Conservation (phyloP, 164 flowering plant genomes). For the Nelumbo lutea region DNA sequence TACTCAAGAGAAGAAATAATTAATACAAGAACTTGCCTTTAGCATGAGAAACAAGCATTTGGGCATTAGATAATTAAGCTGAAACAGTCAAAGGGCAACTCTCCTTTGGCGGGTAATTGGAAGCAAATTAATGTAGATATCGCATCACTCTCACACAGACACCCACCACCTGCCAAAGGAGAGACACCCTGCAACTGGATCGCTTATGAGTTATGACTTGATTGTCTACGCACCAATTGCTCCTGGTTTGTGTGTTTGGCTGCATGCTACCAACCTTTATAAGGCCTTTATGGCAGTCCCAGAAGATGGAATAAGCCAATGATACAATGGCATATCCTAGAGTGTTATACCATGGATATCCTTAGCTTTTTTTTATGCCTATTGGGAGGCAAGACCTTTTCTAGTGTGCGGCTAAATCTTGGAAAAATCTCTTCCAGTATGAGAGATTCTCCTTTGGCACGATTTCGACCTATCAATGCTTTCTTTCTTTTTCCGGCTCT, state of each 20-base stretch:
- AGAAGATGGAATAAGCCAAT: conserved; percentile 7
- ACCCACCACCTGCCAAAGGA: conserved; percentile 32
- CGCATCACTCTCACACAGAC: background rate
- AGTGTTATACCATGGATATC: conserved; percentile 38
- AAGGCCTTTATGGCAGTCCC: background rate
- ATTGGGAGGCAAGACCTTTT: conserved; percentile 3
- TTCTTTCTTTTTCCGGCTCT: conserved; percentile 1
- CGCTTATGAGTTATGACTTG: conserved; percentile 14
- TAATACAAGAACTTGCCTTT: background rate
- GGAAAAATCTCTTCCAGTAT: conserved; percentile 7
- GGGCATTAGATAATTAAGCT: conserved; percentile 1
- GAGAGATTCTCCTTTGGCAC: conserved; percentile 15
- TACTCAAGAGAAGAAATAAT: background rate
- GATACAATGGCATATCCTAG: conserved; percentile 28
- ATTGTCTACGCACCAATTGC: background rate
- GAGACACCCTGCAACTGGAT: conserved; percentile 36
- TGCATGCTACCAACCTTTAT: background rate
- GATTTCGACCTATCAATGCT: conserved; percentile 8
- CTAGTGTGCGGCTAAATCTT: background rate
- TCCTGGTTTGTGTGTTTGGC: background rate
- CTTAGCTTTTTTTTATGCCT: conserved; percentile 17
- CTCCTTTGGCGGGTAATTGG: conserved; percentile 30
- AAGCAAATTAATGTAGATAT: background rate
- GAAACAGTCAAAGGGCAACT: conserved; percentile 33
- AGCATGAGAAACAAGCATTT: conserved; percentile 5